These are phyloP conservation scores for Acanthamoeba castellanii DNA, from an alignment of 208 protist genomes.

Conservation along the genomic window DNA sequence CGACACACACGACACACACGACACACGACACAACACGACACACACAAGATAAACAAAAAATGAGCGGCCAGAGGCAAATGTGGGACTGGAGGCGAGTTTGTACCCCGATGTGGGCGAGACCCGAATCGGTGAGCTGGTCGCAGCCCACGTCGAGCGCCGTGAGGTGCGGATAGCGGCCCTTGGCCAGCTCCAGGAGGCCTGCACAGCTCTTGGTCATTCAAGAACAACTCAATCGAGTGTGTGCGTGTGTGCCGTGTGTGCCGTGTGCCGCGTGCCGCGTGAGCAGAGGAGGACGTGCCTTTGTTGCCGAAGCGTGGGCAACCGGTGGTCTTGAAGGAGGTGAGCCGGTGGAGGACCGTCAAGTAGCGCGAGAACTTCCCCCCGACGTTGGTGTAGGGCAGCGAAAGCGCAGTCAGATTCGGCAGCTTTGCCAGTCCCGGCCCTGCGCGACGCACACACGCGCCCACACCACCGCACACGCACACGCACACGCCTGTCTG, in stretches of 20 bases:
- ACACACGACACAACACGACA: background rate
- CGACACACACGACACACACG: background rate
- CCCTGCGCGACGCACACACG: background rate
- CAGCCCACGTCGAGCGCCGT: slow-evolving; percentile 46
- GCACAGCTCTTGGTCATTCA: background rate
- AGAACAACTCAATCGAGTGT: background rate
- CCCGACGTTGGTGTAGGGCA: slow-evolving; percentile 64
- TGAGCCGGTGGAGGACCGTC: background rate
- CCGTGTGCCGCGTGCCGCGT: background rate
- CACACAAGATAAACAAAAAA: too few relatives aligned
- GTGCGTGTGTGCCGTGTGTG: too few relatives aligned
- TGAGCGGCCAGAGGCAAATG: background rate
- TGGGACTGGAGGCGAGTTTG: background rate
- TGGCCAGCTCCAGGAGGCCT: slow-evolving; percentile 40
- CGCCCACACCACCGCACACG: background rate
- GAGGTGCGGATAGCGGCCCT: background rate
- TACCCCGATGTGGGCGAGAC: slow-evolving; percentile 33
- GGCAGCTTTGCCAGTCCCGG: background rate
- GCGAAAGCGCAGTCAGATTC: background rate
- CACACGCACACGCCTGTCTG: background rate
- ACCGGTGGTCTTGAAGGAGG: slow-evolving; percentile 56
- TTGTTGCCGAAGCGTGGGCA: slow-evolving; percentile 37
- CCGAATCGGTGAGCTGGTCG: slow-evolving; percentile 44
- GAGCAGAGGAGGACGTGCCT: background rate
- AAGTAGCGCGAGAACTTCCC: slow-evolving; percentile 48